Base-by-base conservation (phyloP, 805 yeast genomes). In the Hanseniaspora mollemarum region DNA sequence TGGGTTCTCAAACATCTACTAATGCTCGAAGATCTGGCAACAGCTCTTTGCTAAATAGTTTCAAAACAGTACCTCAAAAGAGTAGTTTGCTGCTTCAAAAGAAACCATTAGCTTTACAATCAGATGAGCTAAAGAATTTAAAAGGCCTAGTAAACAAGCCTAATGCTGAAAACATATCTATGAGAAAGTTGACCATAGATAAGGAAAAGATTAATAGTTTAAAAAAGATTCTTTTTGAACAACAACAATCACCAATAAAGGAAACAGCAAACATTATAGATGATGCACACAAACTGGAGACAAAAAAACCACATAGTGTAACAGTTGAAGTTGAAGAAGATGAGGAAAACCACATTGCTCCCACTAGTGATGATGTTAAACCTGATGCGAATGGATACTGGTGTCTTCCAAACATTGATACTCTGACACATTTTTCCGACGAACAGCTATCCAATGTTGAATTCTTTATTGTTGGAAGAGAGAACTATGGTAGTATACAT, bases 381-480 rank as follows among this genome's bases (percentile, higher is more conserved):
- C 42, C 28, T 2, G 55, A 54, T 7, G 52, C 52, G 22, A 41
- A 56, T 4, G 83, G 75, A 2, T 83, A 83, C 58, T 84, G 90
- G 87, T 77, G 85, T 54, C 71, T 81, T 0, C 94, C 92, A 1
- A 65, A 82, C 0, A 65, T 81, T 15, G 67, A 66, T 2, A 76
- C 74, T 28, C 66, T 84, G 2, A 55, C 71, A 0, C 55, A 61
- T 7, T 57, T 76, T 50, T 60, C 80, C 0, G 53, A 65, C 2
- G 69, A 73, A 33, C 75, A 78, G 42, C 69, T 83, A 19, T 56
- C 76, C 1, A 69, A 70, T 24, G 75, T 84, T 16, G 74, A 80
- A 19, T 75, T 78, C 57, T 83, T 83, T 58, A 74, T 80, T 5
- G 72, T 80, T 53, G 92, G 92, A 1, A 74, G 88, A 57, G 69